Percentiles rank a stretch among this genome's conserved stretches.
Evolutionary conservation across 73 alveolate species (phyloP).

Genomic region (Tetrahymena borealis): DNA sequence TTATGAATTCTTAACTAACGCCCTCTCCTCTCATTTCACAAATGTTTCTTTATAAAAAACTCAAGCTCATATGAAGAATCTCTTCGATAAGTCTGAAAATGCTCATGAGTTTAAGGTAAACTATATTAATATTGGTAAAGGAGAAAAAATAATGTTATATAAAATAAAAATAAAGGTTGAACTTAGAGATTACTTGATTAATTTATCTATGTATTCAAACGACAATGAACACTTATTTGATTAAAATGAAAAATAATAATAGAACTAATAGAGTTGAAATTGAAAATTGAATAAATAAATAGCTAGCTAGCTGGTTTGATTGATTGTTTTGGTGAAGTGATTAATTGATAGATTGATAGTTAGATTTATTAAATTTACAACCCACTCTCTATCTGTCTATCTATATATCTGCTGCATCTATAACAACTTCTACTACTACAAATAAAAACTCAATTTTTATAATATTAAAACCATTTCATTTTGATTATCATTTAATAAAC

Average conservation of each 20-base stretch:
- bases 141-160: neutral
- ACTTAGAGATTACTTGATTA: neutral
- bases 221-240: neutral
- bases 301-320: too few relatives aligned
- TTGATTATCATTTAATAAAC: neutral
- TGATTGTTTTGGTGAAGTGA: too few relatives aligned
- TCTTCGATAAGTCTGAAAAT: neutral
- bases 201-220: neutral
- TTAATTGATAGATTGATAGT: neutral
- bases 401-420: too few relatives aligned
- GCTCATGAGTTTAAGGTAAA: neutral
- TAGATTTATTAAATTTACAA: neutral
- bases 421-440: too few relatives aligned
- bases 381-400: too few relatives aligned
- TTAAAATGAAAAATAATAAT: neutral
- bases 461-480: neutral
- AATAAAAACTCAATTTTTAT: too few relatives aligned
- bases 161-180: neutral
- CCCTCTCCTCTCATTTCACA: neutral
- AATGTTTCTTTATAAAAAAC: neutral
- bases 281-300: neutral
- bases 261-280: neutral
- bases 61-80: neutral
- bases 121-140: too few relatives aligned
- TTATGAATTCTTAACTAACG: neutral